Conservation (phyloP, 75 land plant genomes). For the Selaginella moellendorffii region DNA sequence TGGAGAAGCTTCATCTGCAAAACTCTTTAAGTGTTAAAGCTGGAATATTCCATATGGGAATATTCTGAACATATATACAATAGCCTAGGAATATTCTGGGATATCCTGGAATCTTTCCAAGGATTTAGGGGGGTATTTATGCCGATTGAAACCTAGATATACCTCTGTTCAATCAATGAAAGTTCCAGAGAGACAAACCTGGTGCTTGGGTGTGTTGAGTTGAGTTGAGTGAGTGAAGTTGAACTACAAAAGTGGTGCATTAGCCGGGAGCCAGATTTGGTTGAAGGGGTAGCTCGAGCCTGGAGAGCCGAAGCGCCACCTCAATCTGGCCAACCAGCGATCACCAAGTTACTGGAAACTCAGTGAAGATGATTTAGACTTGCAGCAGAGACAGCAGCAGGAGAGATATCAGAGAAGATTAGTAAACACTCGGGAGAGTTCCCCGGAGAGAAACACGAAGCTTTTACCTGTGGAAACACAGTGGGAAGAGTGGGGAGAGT, state of each 20-base stretch:
- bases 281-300: neutral
- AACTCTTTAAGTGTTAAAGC: too few relatives aligned
- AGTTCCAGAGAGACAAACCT: neutral
- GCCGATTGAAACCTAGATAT: neutral
- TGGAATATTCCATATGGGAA: too few relatives aligned
- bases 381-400: neutral
- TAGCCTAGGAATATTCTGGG: too few relatives aligned
- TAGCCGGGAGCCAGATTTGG: neutral
- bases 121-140: too few relatives aligned
- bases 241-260: neutral
- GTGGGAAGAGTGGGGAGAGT: neutral
- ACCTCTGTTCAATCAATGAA: neutral
- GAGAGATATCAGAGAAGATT: neutral
- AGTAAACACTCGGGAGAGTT: neutral
- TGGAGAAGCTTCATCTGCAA: too few relatives aligned
- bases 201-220: too few relatives aligned
- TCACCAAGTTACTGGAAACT: too few relatives aligned
- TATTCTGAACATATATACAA: too few relatives aligned
- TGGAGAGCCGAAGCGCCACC: neutral
- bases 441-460: neutral
- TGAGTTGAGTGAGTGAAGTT: neutral
- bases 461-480: neutral
- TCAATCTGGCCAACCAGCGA: too few relatives aligned
- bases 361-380: neutral
- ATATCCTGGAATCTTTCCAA: too few relatives aligned